Evolutionary conservation across 441 rosid species (phyloP), one percentile per base, ranked within the genome.

Genomic region (Mallotus repandus): DNA sequence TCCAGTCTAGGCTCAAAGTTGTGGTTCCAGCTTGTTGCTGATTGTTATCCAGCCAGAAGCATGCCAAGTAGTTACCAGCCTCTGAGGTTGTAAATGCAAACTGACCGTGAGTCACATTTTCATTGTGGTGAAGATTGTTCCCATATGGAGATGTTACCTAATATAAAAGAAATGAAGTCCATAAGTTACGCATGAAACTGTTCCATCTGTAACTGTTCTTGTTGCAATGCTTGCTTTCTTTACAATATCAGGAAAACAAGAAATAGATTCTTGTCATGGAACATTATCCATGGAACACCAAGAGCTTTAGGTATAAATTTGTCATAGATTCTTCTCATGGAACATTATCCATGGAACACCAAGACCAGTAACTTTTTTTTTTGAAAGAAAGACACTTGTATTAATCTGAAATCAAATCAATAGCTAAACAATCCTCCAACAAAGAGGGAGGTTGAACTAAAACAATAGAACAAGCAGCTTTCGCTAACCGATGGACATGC

Each of bases 91-190:
- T 94, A 65, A 94, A 94, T n/a, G 98, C 97, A 88, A 92, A 94
- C 64, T 83, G 89, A 43, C 97, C 93, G 11, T 86, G 84, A 53
- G 92, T 92, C 63, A 81, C 89, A 80, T 92, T 94, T 50, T 89
- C 93, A 72, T 66, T 80, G 49, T 87, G 87, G 82, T 92, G 89
- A 78, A 92, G 91, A 81, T 84, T 88, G 85, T 88, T 87, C 70
- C 97, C 97, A 74, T 74, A 90, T 21, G 97, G 97, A 15, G 97
- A 90, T 48, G 98, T 92, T 45, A 92, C 98, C 97, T 94, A 71
- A 66, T 72, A 68, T 67, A 78, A 57, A 60, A 63, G 68, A 54
- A 6, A 52, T 7, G 53, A 29, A 21, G n/a, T 22, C 16, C n/a
- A 25, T 22, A 67, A 68, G 74, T 69, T n/a, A 59, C n/a, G 16